A percentile compares a stretch with the other conserved stretches of the same genome.
Evolutionary conservation across 441 rosid genomes (phyloP).

Genomic region (Corymbia citriodora): DNA sequence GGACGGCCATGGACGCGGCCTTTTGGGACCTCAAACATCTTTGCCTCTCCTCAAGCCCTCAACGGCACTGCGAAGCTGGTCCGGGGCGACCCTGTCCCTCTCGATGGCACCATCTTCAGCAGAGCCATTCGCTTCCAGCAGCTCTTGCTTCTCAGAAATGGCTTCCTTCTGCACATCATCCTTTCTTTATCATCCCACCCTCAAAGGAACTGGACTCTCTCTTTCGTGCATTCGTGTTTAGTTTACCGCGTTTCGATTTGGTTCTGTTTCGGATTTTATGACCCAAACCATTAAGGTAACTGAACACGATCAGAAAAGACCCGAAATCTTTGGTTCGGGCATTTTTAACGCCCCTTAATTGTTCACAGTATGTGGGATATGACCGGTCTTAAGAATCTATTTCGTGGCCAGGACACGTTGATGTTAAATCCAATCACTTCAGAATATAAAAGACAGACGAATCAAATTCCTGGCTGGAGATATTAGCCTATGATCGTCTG

Average conservation of each 20-base stretch:
- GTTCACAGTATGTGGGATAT: background rate
- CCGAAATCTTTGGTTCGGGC: too few relatives aligned
- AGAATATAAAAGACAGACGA: background rate
- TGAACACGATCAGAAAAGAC: too few relatives aligned
- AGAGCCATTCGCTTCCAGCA: slow-evolving; percentile 69
- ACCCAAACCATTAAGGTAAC: background rate
- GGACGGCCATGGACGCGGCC: slow-evolving; percentile 64
- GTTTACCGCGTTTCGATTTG: background rate
- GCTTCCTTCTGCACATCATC: slow-evolving; percentile 66
- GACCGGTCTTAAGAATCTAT: background rate
- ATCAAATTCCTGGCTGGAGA: background rate
- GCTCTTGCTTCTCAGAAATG: slow-evolving; percentile 50
- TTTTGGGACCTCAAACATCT: slow-evolving; percentile 60
- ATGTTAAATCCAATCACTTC: background rate
- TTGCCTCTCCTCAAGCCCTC: slow-evolving; percentile 51
- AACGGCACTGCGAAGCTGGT: slow-evolving; percentile 59
- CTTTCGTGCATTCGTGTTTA: slow-evolving; percentile 6
- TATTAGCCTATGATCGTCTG: background rate
- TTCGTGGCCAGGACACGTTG: background rate
- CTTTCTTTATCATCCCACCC: slow-evolving; percentile 46
- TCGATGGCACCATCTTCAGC: slow-evolving; percentile 54
- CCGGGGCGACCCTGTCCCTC: slow-evolving; percentile 61
- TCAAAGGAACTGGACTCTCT: slow-evolving; percentile 45
- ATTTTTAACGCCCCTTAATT: background rate
- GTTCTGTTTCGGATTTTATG: background rate